Percentiles rank a stretch among this genome's conserved stretches.
These are phyloP conservation scores for Pseudozyma sp. DNA, from an alignment of 1,284 basidiomycete species.

Conservation along the genomic window DNA sequence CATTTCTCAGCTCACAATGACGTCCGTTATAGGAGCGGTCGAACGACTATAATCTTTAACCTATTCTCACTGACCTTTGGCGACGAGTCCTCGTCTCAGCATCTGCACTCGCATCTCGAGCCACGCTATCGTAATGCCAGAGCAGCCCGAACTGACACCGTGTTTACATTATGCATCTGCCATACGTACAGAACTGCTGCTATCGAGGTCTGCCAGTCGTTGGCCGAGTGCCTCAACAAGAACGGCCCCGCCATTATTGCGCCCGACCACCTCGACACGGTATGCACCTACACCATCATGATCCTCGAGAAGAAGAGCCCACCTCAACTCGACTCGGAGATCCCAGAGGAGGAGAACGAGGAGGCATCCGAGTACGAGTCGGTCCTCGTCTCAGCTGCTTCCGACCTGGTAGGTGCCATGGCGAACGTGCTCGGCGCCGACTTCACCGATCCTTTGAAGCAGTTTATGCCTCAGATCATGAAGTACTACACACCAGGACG, in stretches of 20 bases:
- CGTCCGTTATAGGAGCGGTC: constrained; percentile 69
- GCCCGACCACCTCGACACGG: constrained; percentile 73
- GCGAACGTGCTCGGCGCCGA: constrained; percentile 86
- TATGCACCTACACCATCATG: constrained; percentile 70
- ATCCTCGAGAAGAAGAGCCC: constrained; percentile 77
- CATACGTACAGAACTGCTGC: constrained; percentile 79
- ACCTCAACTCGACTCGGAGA: constrained; percentile 96
- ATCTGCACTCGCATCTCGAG: constrained; percentile 5
- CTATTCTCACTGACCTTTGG: constrained; percentile 50
- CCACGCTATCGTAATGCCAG: too few relatives aligned
- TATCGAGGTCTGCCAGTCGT: constrained; percentile 83
- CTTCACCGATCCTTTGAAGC: constrained; percentile 84
- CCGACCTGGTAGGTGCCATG: constrained; percentile 91
- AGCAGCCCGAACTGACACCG: constrained; percentile 22
- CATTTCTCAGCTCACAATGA: constrained; percentile 88
- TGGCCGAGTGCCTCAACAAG: constrained; percentile 90
- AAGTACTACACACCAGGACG: constrained; percentile 91
- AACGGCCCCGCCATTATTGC: constrained; percentile 81
- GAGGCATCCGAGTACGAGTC: constrained; percentile 95
- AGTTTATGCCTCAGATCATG: constrained; percentile 88
- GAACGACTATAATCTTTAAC: constrained; percentile 57
- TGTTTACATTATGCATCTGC: constrained; percentile 1
- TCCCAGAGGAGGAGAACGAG: constrained; percentile 77
- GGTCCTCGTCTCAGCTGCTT: constrained; percentile 90
- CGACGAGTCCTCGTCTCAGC: constrained; percentile 14